Conservation (phyloP, 2,329 filamentous ascomycete species). For the Monilinia aucupariae region DNA sequence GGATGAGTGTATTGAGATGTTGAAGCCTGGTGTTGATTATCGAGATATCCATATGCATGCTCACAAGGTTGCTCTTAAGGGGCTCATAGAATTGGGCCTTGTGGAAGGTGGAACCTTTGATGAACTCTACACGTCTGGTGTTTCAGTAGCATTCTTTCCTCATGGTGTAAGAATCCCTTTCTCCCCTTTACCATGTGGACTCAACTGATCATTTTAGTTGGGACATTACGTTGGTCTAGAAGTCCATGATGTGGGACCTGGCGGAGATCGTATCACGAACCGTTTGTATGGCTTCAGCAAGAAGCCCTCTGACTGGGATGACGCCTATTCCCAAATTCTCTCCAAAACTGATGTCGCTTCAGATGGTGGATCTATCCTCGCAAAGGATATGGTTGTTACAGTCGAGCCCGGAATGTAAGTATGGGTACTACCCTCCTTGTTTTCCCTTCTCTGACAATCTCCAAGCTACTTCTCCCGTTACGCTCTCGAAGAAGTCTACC, state of each 20-base stretch:
- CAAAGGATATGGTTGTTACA: constrained; percentile 65
- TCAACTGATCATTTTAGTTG: constrained; percentile 12
- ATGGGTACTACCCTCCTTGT: not conserved
- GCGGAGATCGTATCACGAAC: constrained; percentile 34
- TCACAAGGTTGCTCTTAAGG: constrained; percentile 64
- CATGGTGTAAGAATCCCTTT: constrained; percentile 43
- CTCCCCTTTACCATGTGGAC: not conserved
- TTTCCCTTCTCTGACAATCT: not conserved
- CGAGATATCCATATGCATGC: constrained; percentile 68
- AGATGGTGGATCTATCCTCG: constrained; percentile 38
- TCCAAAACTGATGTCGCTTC: constrained; percentile 7
- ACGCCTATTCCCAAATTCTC: constrained; percentile 22
- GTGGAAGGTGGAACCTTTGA: constrained; percentile 56
- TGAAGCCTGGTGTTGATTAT: constrained; percentile 66
- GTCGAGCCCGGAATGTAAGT: constrained; percentile 68
- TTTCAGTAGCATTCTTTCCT: constrained; percentile 58
- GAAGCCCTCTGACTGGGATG: constrained; percentile 15
- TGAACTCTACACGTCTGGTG: constrained; percentile 49
- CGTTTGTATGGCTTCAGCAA: constrained; percentile 26
- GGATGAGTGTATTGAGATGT: constrained; percentile 59
- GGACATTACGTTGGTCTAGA: constrained; percentile 58
- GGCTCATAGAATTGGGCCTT: constrained; percentile 66
- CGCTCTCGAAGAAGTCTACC: constrained; percentile 65
- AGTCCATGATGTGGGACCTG: constrained; percentile 52
- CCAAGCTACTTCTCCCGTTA: constrained; percentile 66